Percentiles rank a stretch among this genome's conserved stretches.
Conservation (phyloP, 495 filamentous ascomycete genomes). For the Hyaloscypha variabilis region DNA sequence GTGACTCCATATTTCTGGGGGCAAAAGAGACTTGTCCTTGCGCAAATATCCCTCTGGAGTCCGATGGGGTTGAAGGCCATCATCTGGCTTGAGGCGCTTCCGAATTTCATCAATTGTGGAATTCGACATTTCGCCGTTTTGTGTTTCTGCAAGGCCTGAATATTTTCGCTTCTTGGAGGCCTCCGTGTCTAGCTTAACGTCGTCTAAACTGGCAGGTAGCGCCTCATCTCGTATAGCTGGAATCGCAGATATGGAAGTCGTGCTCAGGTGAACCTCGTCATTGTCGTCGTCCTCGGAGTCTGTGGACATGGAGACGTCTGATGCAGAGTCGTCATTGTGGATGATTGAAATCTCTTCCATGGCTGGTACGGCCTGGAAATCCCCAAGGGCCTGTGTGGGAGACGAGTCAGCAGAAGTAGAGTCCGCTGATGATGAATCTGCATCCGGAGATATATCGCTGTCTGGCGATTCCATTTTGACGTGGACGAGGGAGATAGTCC, state of each 20-base stretch:
- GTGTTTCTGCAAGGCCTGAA: slow-evolving; percentile 17
- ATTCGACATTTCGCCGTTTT: slow-evolving; percentile 31
- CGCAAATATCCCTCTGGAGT: slow-evolving; percentile 19
- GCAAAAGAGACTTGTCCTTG: slow-evolving; percentile 44
- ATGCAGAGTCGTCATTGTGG: slow-evolving; percentile 29
- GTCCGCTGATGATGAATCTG: slow-evolving; percentile 23
- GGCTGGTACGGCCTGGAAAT: not conserved
- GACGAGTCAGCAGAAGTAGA: slow-evolving; percentile 26
- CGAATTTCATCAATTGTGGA: slow-evolving; percentile 24
- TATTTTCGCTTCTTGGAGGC: slow-evolving; percentile 45
- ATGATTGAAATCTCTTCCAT: slow-evolving; percentile 6
- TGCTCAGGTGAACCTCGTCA: not conserved
- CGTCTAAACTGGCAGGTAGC: not conserved
- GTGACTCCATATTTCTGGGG: slow-evolving; percentile 57
- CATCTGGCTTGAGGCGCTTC: slow-evolving; percentile 40
- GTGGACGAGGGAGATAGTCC: not conserved
- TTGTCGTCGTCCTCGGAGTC: slow-evolving; percentile 30
- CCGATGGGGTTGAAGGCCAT: slow-evolving; percentile 14
- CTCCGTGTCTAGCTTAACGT: not conserved
- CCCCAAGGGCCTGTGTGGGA: slow-evolving; percentile 15
- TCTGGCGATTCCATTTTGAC: slow-evolving; percentile 20
- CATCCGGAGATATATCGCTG: slow-evolving; percentile 16
- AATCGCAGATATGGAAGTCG: slow-evolving; percentile 6
- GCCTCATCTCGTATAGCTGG: not conserved
- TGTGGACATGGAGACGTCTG: slow-evolving; percentile 34